Evolutionary conservation across 176 grass and related monocot genomes (phyloP).

Genomic region (Carex pumila): DNA sequence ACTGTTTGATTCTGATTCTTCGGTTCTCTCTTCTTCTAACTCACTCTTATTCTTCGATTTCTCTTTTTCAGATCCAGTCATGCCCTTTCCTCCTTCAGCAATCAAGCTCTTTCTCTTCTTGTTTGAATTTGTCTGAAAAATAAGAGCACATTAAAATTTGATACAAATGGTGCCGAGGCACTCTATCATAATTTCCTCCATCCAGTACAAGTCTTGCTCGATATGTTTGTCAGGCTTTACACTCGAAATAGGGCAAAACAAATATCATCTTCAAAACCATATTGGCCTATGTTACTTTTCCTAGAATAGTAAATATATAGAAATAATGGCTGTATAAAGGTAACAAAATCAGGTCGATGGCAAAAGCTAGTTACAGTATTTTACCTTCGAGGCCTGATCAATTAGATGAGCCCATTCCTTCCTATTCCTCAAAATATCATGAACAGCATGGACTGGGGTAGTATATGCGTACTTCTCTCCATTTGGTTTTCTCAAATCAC

Average conservation of each 20-base stretch:
- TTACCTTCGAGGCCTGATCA: conserved; percentile 63
- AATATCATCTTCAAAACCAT: conserved; percentile 7
- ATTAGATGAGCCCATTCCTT: conserved; percentile 83
- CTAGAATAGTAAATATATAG: not conserved
- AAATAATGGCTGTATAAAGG: conserved; percentile 9
- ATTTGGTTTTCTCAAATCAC: conserved; percentile 58
- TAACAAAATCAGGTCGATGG: not conserved
- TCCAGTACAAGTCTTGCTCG: not conserved
- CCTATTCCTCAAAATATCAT: conserved; percentile 65
- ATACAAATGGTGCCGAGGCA: not conserved
- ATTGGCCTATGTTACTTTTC: not conserved
- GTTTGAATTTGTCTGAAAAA: conserved; percentile 65
- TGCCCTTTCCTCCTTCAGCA: conserved; percentile 18
- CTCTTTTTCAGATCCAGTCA: conserved; percentile 32
- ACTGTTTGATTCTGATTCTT: conserved; percentile 41
- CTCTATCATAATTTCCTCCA: not conserved
- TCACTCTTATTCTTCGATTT: conserved; percentile 31
- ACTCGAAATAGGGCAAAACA: not conserved
- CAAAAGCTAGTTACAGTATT: not conserved
- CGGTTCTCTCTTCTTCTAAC: conserved; percentile 44
- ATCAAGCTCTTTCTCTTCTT: conserved; percentile 55
- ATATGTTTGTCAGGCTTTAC: not conserved
- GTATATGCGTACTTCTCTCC: conserved; percentile 44
- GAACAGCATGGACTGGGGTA: conserved; percentile 53
- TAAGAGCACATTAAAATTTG: conserved; percentile 9